Percentiles rank a stretch among this genome's conserved stretches.
phyloP scores from a whole-genome alignment of 306 rosid genomes.

The Potentilla sterilis region DNA sequence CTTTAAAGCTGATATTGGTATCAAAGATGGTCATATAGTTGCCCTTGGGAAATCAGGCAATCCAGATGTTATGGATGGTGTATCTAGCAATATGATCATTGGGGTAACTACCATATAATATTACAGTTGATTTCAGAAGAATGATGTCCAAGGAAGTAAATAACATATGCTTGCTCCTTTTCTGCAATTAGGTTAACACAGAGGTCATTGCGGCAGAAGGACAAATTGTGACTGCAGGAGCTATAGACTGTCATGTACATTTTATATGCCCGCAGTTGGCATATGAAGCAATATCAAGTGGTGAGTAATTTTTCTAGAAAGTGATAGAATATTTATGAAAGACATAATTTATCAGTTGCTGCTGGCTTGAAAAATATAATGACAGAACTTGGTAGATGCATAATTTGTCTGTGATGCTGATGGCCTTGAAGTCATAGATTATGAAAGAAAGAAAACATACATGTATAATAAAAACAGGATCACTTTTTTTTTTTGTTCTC shows the following conservation, averaged over 20 bases:
- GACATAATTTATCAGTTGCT: background rate
- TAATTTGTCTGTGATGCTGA: conserved; percentile 17
- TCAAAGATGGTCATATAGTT: conserved; percentile 55
- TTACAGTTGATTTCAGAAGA: conserved; percentile 8
- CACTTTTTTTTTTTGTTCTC: background rate
- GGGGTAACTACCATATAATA: conserved; percentile 59
- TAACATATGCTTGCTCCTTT: conserved; percentile 16
- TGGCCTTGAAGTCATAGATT: background rate
- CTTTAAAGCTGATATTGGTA: conserved; percentile 85
- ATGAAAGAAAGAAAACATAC: background rate
- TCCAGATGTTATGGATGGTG: conserved; percentile 73
- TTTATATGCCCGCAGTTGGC: conserved; percentile 90
- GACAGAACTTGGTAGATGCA: conserved; percentile 8
- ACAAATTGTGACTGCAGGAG: conserved; percentile 84
- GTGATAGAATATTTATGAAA: background rate
- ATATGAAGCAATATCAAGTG: conserved; percentile 77
- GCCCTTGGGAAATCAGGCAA: conserved; percentile 89
- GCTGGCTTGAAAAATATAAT: conserved; percentile 1
- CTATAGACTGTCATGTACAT: conserved; percentile 91
- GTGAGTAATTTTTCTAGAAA: conserved; percentile 43
- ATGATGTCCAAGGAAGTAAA: conserved; percentile 18
- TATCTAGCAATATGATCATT: conserved; percentile 42
- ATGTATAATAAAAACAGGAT: background rate
- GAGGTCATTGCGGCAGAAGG: conserved; percentile 96
- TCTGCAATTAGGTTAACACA: conserved; percentile 63